Evolutionary conservation across 495 filamentous ascomycete species (phyloP).

Genomic region (Neurospora sp.): DNA sequence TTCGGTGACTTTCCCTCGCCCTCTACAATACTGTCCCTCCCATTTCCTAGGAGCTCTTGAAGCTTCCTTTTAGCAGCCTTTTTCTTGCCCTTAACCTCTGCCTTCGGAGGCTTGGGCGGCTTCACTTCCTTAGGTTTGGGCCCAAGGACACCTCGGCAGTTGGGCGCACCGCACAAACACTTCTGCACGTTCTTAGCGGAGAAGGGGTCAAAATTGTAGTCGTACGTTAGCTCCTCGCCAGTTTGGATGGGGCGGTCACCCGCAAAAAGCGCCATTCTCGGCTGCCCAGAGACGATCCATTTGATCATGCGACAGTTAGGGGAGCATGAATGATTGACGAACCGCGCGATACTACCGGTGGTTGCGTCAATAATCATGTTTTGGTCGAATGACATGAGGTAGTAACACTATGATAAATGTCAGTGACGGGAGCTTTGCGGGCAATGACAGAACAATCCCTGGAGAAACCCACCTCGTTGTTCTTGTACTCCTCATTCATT

Average conservation of each 20-base stretch:
- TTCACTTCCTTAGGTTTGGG: conserved; percentile 55
- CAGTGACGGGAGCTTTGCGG: conserved; percentile 14
- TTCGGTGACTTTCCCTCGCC: conserved; percentile 10
- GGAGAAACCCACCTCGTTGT: conserved; percentile 61
- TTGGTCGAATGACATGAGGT: conserved; percentile 95
- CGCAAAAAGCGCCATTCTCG: conserved; percentile 94
- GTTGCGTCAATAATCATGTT: conserved; percentile 99
- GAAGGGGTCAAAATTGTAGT: conserved; percentile 97
- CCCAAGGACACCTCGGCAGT: conserved; percentile 70
- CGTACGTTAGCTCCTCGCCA: conserved; percentile 95
- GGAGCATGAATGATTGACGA: conserved; percentile 94
- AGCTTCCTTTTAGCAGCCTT: conserved; percentile 24
- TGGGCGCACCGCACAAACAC: conserved; percentile 67
- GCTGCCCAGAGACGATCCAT: conserved; percentile 91
- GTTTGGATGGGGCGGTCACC: conserved; percentile 82
- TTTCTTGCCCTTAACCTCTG: conserved; percentile 20
- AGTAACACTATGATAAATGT: conserved; percentile 61
- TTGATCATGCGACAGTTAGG: conserved; percentile 98
- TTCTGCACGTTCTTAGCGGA: conserved; percentile 73
- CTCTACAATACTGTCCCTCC: conserved; percentile 2
- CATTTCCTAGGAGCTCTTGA: conserved; percentile 16
- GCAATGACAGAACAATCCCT: neutral
- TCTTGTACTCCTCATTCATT: conserved; percentile 85
- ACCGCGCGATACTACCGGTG: conserved; percentile 87
- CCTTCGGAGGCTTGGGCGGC: conserved; percentile 25